Evolutionary conservation across 2,329 filamentous ascomycete genomes (phyloP), one percentile per base, ranked within the genome.

Genomic region (Penicillium sp.): DNA sequence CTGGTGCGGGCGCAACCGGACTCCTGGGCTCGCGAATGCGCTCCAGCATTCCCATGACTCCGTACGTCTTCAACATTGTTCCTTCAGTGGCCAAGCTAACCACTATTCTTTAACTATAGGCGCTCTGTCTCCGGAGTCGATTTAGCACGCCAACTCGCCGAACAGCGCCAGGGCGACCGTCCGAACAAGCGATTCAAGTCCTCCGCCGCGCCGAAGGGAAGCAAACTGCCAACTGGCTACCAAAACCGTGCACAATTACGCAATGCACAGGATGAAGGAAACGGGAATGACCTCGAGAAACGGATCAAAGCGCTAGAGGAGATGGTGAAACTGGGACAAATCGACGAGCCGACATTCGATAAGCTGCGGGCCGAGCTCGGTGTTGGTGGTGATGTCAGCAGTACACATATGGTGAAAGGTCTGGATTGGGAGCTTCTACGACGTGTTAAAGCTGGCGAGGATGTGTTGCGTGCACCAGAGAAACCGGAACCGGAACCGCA

Each of bases 1-100:
- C 57, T 47, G 67, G 64, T 68, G 61, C 78, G 74, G 77, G 73
- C 52, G 64, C 72, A 40, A 74, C 78, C 13, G 67, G 57, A 49
- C 71, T 81, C 4, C 76, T 95, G 46, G 89, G 89, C 18, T 93
- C 88, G 47, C 80, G 86, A 61, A 82, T 86, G 69, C 82, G 82
- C 56, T 80, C 86, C 27, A 91, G 81, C 68, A 91, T 95, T 51
- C 89, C 89, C 46, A 96, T 96, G 91, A 96, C 91, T 39, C 91
- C 91, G 85, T 89, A 77, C 60, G 83, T 75, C 20, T 18, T 29
- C 28, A 11, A 37, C 9, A 26, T 8, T 32, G 42, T 42, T 22
- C 10, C 11, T 5, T 31, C 39, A 2, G 4, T 3, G 14, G 40
- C 5, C 24, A 29, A 20, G 4, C 42, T 44, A 35, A 47, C 31